phyloP scores from a whole-genome alignment of 116 monocot genomes.

The Trichopus zeylanicus region DNA sequence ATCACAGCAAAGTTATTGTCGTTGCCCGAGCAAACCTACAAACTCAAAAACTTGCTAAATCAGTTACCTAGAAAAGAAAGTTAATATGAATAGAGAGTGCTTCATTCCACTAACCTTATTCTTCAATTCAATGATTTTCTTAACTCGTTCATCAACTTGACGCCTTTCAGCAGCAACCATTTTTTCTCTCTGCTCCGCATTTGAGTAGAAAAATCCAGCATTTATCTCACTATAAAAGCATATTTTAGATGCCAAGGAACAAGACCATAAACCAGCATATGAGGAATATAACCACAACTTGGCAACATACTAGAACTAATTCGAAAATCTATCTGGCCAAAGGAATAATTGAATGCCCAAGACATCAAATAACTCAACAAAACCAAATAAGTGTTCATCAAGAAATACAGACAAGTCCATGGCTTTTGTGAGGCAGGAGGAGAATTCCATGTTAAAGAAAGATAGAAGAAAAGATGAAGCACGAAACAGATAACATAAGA shows the following conservation, averaged over 20 bases:
- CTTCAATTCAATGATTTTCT: constrained; percentile 88
- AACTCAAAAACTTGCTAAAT: not conserved
- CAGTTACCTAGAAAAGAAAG: not conserved
- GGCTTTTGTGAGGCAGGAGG: too few relatives aligned
- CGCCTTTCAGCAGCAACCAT: constrained; percentile 98
- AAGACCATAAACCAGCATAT: not conserved
- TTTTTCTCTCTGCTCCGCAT: constrained; percentile 94
- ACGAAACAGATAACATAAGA: too few relatives aligned
- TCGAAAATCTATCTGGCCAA: too few relatives aligned
- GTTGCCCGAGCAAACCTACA: constrained; percentile 70
- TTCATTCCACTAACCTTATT: constrained; percentile 44
- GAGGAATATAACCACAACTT: not conserved
- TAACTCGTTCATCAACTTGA: constrained; percentile 84
- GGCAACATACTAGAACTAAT: too few relatives aligned
- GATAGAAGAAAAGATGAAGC: too few relatives aligned
- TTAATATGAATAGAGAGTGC: not conserved
- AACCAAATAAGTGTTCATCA: too few relatives aligned
- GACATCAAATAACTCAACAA: too few relatives aligned
- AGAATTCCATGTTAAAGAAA: too few relatives aligned
- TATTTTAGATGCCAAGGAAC: not conserved
- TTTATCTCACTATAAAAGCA: constrained; percentile 83
- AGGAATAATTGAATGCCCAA: too few relatives aligned
- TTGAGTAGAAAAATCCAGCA: constrained; percentile 99
- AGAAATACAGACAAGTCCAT: too few relatives aligned
- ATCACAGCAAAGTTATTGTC: constrained; percentile 93